Base-by-base conservation (phyloP, 2,329 filamentous ascomycete species). In the Pestalotiopsis fici region DNA sequence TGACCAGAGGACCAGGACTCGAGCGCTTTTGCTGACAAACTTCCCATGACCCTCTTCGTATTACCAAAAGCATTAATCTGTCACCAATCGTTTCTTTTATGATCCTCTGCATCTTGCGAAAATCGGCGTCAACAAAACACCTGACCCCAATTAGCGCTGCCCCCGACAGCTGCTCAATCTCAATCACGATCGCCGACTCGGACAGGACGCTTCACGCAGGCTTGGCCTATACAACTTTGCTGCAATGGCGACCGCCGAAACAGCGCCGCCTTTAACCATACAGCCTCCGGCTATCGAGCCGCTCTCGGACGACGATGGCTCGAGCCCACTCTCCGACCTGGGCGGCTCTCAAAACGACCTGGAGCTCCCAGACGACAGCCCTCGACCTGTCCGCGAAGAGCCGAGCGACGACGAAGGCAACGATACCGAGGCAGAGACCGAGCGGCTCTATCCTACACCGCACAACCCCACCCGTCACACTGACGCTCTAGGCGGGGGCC, bases 261-360 rank as follows among this genome's bases (percentile, higher is more conserved):
- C 80, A 72, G 83, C 84, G 75, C 83, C 83, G 74, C 80, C 85
- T 76, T 80, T 82, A 73, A 80, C 82, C 73, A 83, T 83, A 71
- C 82, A 84, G 73, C 83, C 85, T 69, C 83, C 86, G 63, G 76
- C 76, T 68, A 80, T 81, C 70, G 79, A 83, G 68, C 75, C 79
- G 62, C 80, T 81, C 70, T 86, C 87, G 74, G 82, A 83, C 70
- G 87, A 87, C 73, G 89, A 90, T 74, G 93, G 92, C 65, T 98
- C 95, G 50, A 98, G 95, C 80, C 96, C 94, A 75, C 86, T 98
- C 73, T 98, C 94, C 82, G 95, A 98, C 74, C 93, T 97, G 66
- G 94, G 95, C 75, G 93, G 97, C 74, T 89, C 89, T 74, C 90
- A 93, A 69, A 87, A 84, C 56, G 91, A 93, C 64, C 89, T 92